Evolutionary conservation across 2,329 filamentous ascomycete species (phyloP).

Genomic region (Alternaria brassicae): DNA sequence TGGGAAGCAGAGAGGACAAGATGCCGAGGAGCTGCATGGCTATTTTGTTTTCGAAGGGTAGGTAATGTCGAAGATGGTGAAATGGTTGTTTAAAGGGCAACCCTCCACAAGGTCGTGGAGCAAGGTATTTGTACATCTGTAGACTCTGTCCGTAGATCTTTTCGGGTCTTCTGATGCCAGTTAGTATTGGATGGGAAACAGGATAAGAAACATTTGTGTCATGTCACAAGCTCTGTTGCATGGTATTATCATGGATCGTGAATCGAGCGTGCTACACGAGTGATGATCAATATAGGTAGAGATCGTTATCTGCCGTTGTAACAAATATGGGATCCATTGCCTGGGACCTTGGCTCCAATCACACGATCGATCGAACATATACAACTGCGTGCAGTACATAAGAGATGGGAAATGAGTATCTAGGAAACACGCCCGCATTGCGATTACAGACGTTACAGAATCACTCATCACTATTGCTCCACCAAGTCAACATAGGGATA

Average conservation of each 20-base stretch:
- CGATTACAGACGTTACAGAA: not conserved
- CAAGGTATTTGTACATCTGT: not conserved
- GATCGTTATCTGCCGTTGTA: not conserved
- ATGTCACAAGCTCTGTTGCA: not conserved
- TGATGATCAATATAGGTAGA: not conserved
- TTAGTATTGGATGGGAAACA: too few species aligned
- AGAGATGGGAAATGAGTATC: too few species aligned
- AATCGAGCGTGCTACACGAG: not conserved
- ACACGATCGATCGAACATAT: not conserved
- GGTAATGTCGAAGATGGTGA: not conserved
- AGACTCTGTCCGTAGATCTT: not conserved
- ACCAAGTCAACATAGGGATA: not conserved
- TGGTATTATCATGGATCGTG: not conserved
- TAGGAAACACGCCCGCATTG: not conserved
- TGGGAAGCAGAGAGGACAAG: not conserved
- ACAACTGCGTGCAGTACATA: not conserved
- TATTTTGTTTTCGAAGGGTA: not conserved
- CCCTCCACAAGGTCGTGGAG: not conserved
- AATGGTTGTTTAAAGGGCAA: not conserved
- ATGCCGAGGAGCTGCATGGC: not conserved
- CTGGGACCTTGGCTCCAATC: rapidly evolving
- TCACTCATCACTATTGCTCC: not conserved
- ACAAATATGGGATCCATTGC: not conserved
- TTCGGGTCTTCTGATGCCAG: not conserved
- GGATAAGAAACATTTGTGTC: not conserved